Evolutionary conservation across 179 eudicot species (phyloP), one percentile per base, ranked within the genome.

Genomic region (Beta corolliflora): DNA sequence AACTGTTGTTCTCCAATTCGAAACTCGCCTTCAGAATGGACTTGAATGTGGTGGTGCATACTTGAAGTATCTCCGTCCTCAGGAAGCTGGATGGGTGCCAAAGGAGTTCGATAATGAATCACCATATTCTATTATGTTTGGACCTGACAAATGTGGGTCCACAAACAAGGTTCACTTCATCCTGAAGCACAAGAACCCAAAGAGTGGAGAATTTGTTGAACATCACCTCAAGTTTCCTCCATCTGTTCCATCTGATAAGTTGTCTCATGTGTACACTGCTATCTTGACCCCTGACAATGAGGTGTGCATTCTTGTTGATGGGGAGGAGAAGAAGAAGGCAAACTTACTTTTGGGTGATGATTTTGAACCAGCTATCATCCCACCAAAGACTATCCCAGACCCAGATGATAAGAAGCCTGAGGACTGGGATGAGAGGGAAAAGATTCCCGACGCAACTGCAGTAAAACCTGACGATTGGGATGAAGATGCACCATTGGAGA

Each of bases 1-100:
- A 64, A 90, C 90, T 21, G 52, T 89, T 73, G 95, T 92, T 66
- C 94, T 95, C 50, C 98, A 95, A 59, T 95, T 85, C 46, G 98
- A 93, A 84, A 89, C 90, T 73, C 97, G 97, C 46, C 84, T 92
- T 60, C 98, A 92, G 73, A 85, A 89, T 69, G 98, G 98, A 16
- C 91, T 93, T 53, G 97, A 95, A 75, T 95, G 98, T 79, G 98
- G 98, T 67, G 98, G 98, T 73, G 97, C 98, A 41, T 95, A 95
- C 81, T 64, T 95, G 80, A 95, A 95, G 70, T 93, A 86, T 84
- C 96, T 93, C 83, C 91, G 97, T 45, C 97, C 95, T 36, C 98
- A 93, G 68, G 97, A 89, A 45, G 93, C 89, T 54, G 95, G 91
- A 25, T 95, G 98, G 97, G 86, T 77, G 3, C 72, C 97, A 7